phyloP scores from a whole-genome alignment of 345 rosid species.

The Syzygium jambos region DNA sequence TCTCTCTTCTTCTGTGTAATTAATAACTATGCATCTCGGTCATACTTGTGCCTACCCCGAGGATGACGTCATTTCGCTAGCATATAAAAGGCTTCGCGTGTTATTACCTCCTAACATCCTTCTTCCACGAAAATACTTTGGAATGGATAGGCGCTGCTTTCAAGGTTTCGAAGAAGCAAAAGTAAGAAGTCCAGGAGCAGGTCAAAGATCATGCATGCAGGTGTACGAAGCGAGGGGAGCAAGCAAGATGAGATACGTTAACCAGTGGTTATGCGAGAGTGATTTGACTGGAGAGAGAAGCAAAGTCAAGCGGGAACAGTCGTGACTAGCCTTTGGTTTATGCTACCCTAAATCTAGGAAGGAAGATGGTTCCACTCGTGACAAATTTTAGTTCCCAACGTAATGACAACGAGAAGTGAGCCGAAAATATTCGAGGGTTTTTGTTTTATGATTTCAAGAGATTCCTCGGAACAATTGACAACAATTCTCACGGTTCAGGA shows the following conservation, averaged over 20 bases:
- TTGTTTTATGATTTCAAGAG: not conserved
- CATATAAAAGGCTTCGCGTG: not conserved
- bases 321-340: not conserved
- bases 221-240: not conserved
- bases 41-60: not conserved
- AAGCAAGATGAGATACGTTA: not conserved
- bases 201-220: not conserved
- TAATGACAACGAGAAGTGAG: not conserved
- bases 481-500: not conserved
- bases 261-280: not conserved
- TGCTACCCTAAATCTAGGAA: not conserved
- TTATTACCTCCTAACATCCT: not conserved
- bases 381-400: not conserved
- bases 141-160: not conserved
- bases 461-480: not conserved
- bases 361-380: not conserved
- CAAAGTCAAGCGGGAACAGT: not conserved
- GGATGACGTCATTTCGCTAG: not conserved
- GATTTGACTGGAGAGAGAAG: constrained; percentile 2
- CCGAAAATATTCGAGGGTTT: not conserved
- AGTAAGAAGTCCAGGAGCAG: not conserved
- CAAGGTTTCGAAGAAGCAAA: not conserved
- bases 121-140: not conserved
- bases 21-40: not conserved
- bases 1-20: not conserved